Base-by-base conservation (phyloP, 805 yeast genomes). In the Yamadazyma nakazawae region DNA sequence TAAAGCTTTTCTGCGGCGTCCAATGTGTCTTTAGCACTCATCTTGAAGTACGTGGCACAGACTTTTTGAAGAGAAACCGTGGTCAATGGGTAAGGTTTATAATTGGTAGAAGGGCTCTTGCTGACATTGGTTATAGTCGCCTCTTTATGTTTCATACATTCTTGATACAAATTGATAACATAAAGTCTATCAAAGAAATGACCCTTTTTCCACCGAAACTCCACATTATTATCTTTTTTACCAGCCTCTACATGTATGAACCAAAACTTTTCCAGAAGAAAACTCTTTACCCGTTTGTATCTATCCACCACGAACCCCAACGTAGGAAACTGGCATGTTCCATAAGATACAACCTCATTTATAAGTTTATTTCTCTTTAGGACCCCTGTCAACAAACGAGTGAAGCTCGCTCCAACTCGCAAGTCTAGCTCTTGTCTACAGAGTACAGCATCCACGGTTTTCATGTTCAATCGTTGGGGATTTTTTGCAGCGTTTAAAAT, bases 291-390 rank as follows among this genome's bases (percentile, higher is more conserved):
- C 47, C 96, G 73, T 47, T 82, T 81, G 61, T 82, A 90, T 48
- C 99, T 72, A 58, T 94, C 99, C 10, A 94, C 98, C 0, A 94
- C 91, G 66, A 94, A 94, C 2, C 99, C 98, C 43, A 94, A 70
- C 0, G 99, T 92, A 2, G 99, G 99, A 57, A 94, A 94, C 61
- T 94, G 99, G 61, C 99, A 94, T 2, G 80, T 76, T 2, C 99
- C 99, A 62, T 91, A 94, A 1, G 96, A 89, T 0, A 85, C 73
- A 5, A 67, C 60, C 14, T 48, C 56, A 2, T 60, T 64, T n/a
- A 63, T 56, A 12, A 76, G 56, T 31, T 60, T 57, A 37, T 59
- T 59, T 54, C 68, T 68, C 19, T 26, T 25, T 56, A 81, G 68
- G 43, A 75, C 58, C 48, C 80, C 70, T 37, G 92, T 86, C 46